Conservation (phyloP, 2,329 filamentous ascomycete species). For the Colletotrichum sp. region DNA sequence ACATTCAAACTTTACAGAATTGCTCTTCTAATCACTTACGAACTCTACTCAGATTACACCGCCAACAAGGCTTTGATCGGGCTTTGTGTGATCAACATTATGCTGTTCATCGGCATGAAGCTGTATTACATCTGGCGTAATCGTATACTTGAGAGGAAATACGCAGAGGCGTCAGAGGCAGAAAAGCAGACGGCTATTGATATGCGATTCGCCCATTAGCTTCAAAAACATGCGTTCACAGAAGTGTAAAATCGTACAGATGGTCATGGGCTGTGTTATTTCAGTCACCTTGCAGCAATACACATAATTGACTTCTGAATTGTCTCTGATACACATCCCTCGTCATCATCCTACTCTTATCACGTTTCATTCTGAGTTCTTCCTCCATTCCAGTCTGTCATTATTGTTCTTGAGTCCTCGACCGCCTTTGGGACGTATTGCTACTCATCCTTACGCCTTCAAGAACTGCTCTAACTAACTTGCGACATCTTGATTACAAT, state of each 20-base stretch:
- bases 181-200: not conserved
- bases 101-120: constrained; percentile 42
- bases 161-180: not conserved
- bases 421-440: not conserved
- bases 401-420: not conserved
- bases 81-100: constrained; percentile 19
- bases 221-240: too few species aligned
- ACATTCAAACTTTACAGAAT: fast-evolving
- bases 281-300: too few species aligned
- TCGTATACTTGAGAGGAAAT: not conserved
- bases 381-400: not conserved
- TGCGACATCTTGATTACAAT: not conserved
- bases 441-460: not conserved
- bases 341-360: not conserved
- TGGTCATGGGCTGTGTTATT: not conserved
- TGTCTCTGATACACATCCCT: not conserved
- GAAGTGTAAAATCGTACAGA: not conserved
- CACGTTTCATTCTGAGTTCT: not conserved
- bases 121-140: constrained; percentile 36
- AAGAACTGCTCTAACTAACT: not conserved
- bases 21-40: not conserved
- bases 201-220: not conserved
- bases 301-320: too few species aligned
- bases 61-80: not conserved
- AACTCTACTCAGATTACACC: not conserved